Evolutionary conservation across 495 filamentous ascomycete species (phyloP), one percentile per base, ranked within the genome.

Genomic region (Aspergillus sclerotioniger): DNA sequence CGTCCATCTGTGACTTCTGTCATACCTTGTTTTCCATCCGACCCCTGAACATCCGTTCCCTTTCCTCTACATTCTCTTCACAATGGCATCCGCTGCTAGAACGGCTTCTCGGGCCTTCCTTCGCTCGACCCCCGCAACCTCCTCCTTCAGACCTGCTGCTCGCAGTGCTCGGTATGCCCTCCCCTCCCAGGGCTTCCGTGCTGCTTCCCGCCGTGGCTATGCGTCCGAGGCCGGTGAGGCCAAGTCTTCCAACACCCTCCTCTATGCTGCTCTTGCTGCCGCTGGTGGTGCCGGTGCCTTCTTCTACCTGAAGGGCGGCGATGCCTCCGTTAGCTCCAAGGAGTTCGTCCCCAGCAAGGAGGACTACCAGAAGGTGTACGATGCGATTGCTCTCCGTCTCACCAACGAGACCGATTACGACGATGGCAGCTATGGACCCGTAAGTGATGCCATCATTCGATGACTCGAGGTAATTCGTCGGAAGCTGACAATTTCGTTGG

Each of bases 321-420:
- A 71, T 59, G 62, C 67, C 33, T 66, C 68, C 53, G 67, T 76
- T 47, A 70, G 59, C 41, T 71, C 72, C 54, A 76, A 62, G 53
- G 49, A 51, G 58, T 89, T 95, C 75, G 81, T 76, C 20, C 90
- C 92, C 62, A 89, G 82, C 61, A 82, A 89, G 76, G 86, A 86
- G 56, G 92, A 98, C 73, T 98, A 96, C 80, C 91, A 97, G 82
- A 88, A 89, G 76, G 91, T 97, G 59, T 98, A 98, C 76, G 85
- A 96, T 66, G 88, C 86, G 68, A 85, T 98, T 66, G 91, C 94
- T 37, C 73, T 78, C 64, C 76, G 78, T 32, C 77, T 98, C 46
- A 87, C 92, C 72, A 88, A 96, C 76, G 84, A 94, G 66, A 91
- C 94, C 60, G 91, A 96, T 58, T 97, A 97, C 67, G 94, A 97